phyloP scores from a whole-genome alignment of 1,139 yeast genomes.

The Candida mesenterica region DNA sequence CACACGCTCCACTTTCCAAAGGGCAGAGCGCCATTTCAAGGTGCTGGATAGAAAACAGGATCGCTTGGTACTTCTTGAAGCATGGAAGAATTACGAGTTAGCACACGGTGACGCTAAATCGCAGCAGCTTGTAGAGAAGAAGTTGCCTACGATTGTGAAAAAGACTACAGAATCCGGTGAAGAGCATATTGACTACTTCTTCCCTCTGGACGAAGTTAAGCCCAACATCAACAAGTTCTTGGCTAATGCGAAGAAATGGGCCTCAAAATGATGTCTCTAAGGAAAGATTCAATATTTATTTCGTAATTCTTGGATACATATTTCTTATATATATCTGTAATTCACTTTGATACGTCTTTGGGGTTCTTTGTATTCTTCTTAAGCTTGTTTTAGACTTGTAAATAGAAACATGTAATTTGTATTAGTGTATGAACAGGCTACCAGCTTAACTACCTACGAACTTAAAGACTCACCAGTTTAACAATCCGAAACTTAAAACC shows the following conservation, averaged over 20 bases:
- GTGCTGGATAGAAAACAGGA: slow-evolving; percentile 35
- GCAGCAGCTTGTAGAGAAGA: slow-evolving; percentile 34
- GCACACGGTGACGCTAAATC: slow-evolving; percentile 54
- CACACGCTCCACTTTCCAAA: slow-evolving; percentile 56
- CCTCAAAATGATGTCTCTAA: slow-evolving; percentile 12
- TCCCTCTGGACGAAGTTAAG: slow-evolving; percentile 57
- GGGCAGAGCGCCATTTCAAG: slow-evolving; percentile 51
- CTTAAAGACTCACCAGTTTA: too few species aligned
- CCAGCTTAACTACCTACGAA: neutral
- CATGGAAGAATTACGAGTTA: slow-evolving; percentile 65
- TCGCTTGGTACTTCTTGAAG: slow-evolving; percentile 56
- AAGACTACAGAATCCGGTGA: slow-evolving; percentile 40
- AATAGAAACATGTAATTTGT: too few species aligned
- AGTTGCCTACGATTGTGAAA: slow-evolving; percentile 59
- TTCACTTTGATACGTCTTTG: too few species aligned
- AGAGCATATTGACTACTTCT: slow-evolving; percentile 62
- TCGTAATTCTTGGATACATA: too few species aligned
- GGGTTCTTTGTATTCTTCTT: too few species aligned
- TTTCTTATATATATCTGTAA: too few species aligned
- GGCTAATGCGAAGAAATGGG: slow-evolving; percentile 67
- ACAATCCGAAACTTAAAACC: slow-evolving; percentile 22
- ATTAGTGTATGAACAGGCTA: too few species aligned
- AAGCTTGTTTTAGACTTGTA: too few species aligned
- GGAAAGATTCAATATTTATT: too few species aligned
- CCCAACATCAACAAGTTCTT: slow-evolving; percentile 50